Conservation (phyloP, 345 rosid genomes). For the Durio zibethinus region DNA sequence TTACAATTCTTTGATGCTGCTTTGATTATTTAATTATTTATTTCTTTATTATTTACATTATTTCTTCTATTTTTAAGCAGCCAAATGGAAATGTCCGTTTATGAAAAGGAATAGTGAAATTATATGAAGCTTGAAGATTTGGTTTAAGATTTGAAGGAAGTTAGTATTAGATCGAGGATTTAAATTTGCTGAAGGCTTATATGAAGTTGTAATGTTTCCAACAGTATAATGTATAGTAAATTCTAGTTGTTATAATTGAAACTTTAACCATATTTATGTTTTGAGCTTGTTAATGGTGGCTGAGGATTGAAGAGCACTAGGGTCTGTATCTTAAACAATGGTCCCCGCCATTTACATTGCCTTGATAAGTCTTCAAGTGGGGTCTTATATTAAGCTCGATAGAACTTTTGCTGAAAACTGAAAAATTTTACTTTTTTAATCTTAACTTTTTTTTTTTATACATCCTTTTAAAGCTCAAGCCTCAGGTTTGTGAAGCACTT, state of each 20-base stretch:
- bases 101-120: background rate
- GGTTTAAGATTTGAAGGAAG: slow-evolving; percentile 18
- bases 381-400: slow-evolving; percentile 46
- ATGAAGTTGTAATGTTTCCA: slow-evolving; percentile 8
- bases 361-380: slow-evolving; percentile 47
- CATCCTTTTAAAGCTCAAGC: slow-evolving; percentile 28
- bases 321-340: slow-evolving; percentile 47
- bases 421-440: slow-evolving; percentile 34
- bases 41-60: background rate
- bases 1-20: background rate
- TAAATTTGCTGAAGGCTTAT: slow-evolving; percentile 13
- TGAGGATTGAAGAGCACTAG: slow-evolving; percentile 33
- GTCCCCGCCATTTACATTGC: slow-evolving; percentile 61
- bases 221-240: background rate
- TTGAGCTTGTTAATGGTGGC: slow-evolving; percentile 42
- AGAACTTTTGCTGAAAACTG: slow-evolving; percentile 33
- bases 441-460: slow-evolving; percentile 30
- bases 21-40: background rate
- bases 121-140: slow-evolving; percentile 7
- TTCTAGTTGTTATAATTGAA: slow-evolving; percentile 11
- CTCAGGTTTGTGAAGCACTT: slow-evolving; percentile 26
- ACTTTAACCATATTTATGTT: slow-evolving; percentile 18
- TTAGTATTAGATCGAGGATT: slow-evolving; percentile 11
- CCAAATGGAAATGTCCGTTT: background rate
- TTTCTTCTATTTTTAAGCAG: background rate